A percentile compares a stretch with the other conserved stretches of the same genome.
phyloP scores from a whole-genome alignment of 2,329 filamentous ascomycete genomes.

The Stachybotrys echinatus region DNA sequence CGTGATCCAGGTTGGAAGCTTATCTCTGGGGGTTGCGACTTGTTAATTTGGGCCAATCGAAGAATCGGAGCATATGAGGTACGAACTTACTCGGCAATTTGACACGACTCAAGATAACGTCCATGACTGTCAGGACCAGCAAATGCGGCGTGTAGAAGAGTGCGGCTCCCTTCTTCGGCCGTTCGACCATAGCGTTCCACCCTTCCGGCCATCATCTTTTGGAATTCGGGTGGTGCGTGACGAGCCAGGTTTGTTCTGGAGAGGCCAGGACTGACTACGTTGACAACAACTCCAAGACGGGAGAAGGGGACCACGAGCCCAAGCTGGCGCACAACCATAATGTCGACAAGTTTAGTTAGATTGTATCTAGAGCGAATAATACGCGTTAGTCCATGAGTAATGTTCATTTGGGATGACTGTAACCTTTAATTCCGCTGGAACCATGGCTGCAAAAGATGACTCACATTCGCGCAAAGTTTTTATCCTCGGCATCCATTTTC shows the following conservation, averaged over 20 bases:
- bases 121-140: conserved; percentile 20
- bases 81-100: conserved; percentile 16
- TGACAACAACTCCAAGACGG: conserved; percentile 22
- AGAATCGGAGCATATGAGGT: conserved; percentile 5
- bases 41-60: neutral
- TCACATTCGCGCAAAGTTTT: too few species aligned
- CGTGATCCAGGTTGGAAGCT: conserved; percentile 15
- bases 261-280: conserved; percentile 22
- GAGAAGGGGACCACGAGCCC: conserved; percentile 16
- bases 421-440: neutral
- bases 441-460: too few species aligned
- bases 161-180: conserved; percentile 21
- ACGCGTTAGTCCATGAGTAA: too few species aligned
- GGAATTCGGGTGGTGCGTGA: conserved; percentile 2
- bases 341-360: conserved; percentile 21
- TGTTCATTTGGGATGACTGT: conserved; percentile 11
- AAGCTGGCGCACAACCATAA: conserved; percentile 18
- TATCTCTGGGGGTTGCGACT: conserved; percentile 2
- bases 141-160: conserved; percentile 17
- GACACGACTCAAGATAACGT: conserved; percentile 15
- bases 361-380: too few species aligned
- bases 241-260: conserved; percentile 13
- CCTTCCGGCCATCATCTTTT: conserved; percentile 1
- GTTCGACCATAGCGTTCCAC: conserved; percentile 11
- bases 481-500: too few species aligned